Conservation (phyloP, 2,329 filamentous ascomycete genomes). For the Cercospora beticola region DNA sequence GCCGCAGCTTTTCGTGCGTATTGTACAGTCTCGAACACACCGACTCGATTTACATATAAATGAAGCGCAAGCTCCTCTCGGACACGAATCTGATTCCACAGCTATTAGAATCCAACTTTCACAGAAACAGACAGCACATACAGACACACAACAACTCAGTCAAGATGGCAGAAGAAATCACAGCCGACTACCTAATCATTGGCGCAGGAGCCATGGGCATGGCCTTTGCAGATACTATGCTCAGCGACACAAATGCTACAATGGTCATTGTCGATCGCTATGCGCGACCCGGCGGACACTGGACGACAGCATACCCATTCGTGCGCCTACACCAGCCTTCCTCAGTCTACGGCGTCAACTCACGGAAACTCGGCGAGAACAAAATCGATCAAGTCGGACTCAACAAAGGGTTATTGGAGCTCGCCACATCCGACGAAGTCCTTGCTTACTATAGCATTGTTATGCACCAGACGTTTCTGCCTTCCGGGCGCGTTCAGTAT, state of each 20-base stretch:
- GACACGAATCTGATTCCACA: too few relatives aligned
- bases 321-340: constrained; percentile 29
- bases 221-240: neutral
- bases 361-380: constrained; percentile 17
- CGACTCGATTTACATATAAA: too few relatives aligned
- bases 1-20: neutral
- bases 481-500: constrained; percentile 24
- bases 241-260: neutral
- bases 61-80: too few relatives aligned
- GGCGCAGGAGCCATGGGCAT: neutral
- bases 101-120: too few relatives aligned
- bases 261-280: constrained; percentile 2
- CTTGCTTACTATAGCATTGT: constrained; percentile 22
- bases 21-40: too few relatives aligned
- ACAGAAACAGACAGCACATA: too few relatives aligned
- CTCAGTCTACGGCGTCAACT: constrained; percentile 29
- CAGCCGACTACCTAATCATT: neutral
- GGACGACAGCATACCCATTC: constrained; percentile 26
- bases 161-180: neutral
- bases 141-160: neutral
- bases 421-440: constrained; percentile 23
- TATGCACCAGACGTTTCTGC: constrained; percentile 22
- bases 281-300: constrained; percentile 26
- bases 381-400: constrained; percentile 23
- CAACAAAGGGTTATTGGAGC: constrained; percentile 25